Evolutionary conservation across 441 rosid species (phyloP), one percentile per base, ranked within the genome.

Genomic region (Corymbia citriodora): DNA sequence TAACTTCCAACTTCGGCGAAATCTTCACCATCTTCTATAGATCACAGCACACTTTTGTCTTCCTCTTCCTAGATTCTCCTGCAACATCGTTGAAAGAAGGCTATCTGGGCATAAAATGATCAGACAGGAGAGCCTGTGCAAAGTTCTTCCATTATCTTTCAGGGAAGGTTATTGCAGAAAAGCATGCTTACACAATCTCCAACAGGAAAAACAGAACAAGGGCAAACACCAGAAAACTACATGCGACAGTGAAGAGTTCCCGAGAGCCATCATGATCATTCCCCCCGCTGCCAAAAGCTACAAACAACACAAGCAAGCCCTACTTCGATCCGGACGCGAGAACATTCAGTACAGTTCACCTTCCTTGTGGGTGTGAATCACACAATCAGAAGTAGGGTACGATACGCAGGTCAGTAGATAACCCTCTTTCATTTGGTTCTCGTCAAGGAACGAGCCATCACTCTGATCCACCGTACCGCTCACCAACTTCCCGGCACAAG

Each of bases 321-420:
- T 40, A 74, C 14, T 74, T 23, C 27, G 25, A 40, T 74, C 50
- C n/a, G 29, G 25, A 74, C 0, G n/a, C 10, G 5, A 40, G 16
- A 74, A 12, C 83, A 74, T 74, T 88, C 55, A 68, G 54, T 63
- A 90, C 83, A 90, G 91, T 50, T 90, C 91, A 27, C 63, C 48
- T 88, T 90, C 91, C 91, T 90, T 90, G 90, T 90, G 91, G 90
- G 91, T 90, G 82, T 90, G 88, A 70, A 90, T 90, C 88, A 88
- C 90, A n/a, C 81, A 59, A 83, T 90, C 90, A 6, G 54, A 61
- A 45, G 91, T 90, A 9, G 91, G 91, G 70, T 90, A 90, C n/a
- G 91, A 81, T 19, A 90, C 88, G 54, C 91, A 90, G 57, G 91
- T 90, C 12, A 90, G 89, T 63, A 90, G 19, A 49, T 83, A 90